Evolutionary conservation across 2,329 filamentous ascomycete genomes (phyloP).

Genomic region (Elsinoe perseae): DNA sequence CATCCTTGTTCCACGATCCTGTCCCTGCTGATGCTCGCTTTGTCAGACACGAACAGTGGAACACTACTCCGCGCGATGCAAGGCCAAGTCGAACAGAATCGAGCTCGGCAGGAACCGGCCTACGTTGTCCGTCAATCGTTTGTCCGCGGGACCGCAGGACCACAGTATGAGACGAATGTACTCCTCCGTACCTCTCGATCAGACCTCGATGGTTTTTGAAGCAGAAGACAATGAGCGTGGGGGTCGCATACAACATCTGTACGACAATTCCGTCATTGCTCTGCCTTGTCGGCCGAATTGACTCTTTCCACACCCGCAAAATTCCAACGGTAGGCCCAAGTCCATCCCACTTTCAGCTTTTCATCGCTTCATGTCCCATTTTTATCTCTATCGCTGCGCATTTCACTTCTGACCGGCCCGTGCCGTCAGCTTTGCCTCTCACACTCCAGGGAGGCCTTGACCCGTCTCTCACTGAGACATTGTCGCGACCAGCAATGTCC

Average conservation of each 20-base stretch:
- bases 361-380: neutral
- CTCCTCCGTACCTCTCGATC: neutral
- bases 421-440: neutral
- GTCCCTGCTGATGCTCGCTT: neutral
- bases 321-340: conserved; percentile 7
- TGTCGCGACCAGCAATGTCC: conserved; percentile 6
- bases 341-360: conserved; percentile 5
- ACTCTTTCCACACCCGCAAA: neutral
- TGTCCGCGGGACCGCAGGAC: conserved; percentile 3
- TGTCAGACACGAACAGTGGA: conserved; percentile 2
- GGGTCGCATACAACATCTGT: neutral
- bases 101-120: conserved; percentile 11
- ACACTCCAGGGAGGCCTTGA: neutral
- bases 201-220: neutral
- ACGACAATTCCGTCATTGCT: neutral
- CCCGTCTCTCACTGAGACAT: conserved; percentile 5
- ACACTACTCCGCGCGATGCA: conserved; percentile 1
- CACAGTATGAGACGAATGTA: conserved; percentile 6
- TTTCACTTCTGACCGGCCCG: neutral
- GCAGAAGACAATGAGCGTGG: conserved; percentile 4
- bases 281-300: conserved; percentile 1
- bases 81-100: conserved; percentile 3
- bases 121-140: neutral
- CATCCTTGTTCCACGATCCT: neutral
- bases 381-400: neutral